phyloP scores from a whole-genome alignment of 169 alveolate species.

The Perkinsus olseni region DNA sequence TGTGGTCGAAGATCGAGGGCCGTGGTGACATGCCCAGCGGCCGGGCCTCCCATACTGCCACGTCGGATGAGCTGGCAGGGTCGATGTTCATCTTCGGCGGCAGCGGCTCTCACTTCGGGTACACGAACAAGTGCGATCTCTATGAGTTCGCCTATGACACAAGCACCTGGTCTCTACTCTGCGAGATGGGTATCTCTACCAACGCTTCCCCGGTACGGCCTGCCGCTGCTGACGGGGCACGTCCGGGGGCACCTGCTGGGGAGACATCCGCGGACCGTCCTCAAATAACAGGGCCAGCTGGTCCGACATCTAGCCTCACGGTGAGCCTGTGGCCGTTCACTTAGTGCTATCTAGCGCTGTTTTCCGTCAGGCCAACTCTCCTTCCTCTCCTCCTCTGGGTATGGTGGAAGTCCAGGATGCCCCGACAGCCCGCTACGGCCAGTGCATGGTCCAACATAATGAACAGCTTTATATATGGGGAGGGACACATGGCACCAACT shows the following conservation, averaged over 20 bases:
- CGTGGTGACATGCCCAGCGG: neutral
- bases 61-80: neutral
- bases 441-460: conserved; percentile 24
- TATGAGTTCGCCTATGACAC: conserved; percentile 29
- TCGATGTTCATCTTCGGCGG: conserved; percentile 28
- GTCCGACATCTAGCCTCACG: neutral
- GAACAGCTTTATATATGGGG: conserved; percentile 11
- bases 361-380: neutral
- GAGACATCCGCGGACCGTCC: no score
- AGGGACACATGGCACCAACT: neutral
- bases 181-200: neutral
- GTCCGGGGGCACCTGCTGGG: no score
- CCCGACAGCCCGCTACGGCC: conserved; percentile 25
- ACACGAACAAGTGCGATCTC: conserved; percentile 36
- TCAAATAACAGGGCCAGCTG: no score
- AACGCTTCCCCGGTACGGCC: neutral
- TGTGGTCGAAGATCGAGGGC: neutral
- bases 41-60: neutral
- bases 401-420: neutral
- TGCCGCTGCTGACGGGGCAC: neutral
- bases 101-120: conserved; percentile 24
- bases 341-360: no score
- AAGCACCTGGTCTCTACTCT: conserved; percentile 15
- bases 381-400: neutral
- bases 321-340: no score